Percentiles rank a stretch among this genome's conserved stretches.
phyloP scores from a whole-genome alignment of 1,139 yeast species.

The Cylindricascospora bacillispora region DNA sequence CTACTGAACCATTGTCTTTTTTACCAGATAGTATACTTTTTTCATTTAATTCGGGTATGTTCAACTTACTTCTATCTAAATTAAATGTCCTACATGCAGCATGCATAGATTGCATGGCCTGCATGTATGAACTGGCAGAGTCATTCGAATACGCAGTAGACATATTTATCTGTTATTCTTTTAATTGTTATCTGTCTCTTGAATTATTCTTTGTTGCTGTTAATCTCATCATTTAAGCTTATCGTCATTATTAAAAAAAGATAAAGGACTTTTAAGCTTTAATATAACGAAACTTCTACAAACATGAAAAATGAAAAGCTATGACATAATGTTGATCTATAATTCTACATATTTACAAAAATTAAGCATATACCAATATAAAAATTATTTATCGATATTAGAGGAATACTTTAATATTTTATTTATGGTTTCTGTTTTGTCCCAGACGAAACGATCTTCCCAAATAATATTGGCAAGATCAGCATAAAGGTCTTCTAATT shows the following conservation, averaged over 20 bases:
- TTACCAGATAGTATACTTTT: constrained; percentile 17
- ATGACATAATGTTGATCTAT: too few species aligned
- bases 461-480: constrained; percentile 63
- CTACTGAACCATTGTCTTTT: constrained; percentile 10
- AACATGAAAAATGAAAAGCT: too few species aligned
- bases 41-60: constrained; percentile 22
- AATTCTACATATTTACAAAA: too few species aligned
- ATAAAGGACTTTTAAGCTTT: too few species aligned
- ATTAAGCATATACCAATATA: too few species aligned
- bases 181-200: too few species aligned
- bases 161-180: constrained; percentile 21
- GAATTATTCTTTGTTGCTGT: too few species aligned
- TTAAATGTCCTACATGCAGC: constrained; percentile 31
- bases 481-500: constrained; percentile 63
- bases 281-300: too few species aligned
- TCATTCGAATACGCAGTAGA: constrained; percentile 35
- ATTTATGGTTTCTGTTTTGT: constrained; percentile 40
- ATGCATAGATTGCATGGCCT: constrained; percentile 60
- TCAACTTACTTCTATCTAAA: constrained; percentile 12
- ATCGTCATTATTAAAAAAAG: too few species aligned
- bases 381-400: too few species aligned
- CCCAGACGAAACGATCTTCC: constrained; percentile 55
- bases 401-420: too few species aligned
- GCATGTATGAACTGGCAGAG: constrained; percentile 68
- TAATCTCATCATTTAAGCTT: too few species aligned